These are phyloP conservation scores for Volvariella surrecta DNA, from an alignment of 1,284 basidiomycete species.

Conservation along the genomic window DNA sequence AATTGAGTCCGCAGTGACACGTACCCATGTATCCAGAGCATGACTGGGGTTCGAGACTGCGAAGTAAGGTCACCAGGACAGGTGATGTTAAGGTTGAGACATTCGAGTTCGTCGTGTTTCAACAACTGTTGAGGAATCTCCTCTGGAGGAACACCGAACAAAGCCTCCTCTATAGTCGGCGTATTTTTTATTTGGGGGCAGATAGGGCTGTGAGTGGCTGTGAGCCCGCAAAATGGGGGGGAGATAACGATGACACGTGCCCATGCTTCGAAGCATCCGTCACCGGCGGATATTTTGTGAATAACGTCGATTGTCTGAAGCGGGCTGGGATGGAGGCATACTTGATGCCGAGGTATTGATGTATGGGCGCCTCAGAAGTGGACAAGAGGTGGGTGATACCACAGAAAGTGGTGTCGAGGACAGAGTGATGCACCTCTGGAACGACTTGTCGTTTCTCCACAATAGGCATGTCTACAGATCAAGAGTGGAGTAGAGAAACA, in stretches of 20 bases:
- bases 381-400: slow-evolving; percentile 56
- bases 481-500: no score
- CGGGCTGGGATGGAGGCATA: slow-evolving; percentile 66
- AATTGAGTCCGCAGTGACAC: slow-evolving; percentile 14
- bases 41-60: slow-evolving; percentile 53
- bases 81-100: slow-evolving; percentile 72
- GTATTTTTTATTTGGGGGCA: slow-evolving; percentile 53
- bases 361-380: slow-evolving; percentile 42
- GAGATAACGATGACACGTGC: slow-evolving; percentile 26
- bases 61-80: slow-evolving; percentile 46
- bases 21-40: slow-evolving; percentile 76
- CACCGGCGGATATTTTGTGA: slow-evolving; percentile 41
- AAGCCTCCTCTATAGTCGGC: slow-evolving; percentile 43
- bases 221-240: slow-evolving; percentile 2
- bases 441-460: slow-evolving; percentile 12
- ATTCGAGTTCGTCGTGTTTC: slow-evolving; percentile 64
- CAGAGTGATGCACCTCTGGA: slow-evolving; percentile 39
- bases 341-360: slow-evolving; percentile 69
- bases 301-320: slow-evolving; percentile 61
- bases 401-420: slow-evolving; percentile 53
- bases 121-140: slow-evolving; percentile 46
- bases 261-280: slow-evolving; percentile 59
- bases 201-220: slow-evolving; percentile 42
- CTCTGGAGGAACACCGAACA: slow-evolving; percentile 51
- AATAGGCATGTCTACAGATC: slow-evolving; percentile 15